Evolutionary conservation across 257 asterid species (phyloP).

Genomic region (Anisodus tanguticus): DNA sequence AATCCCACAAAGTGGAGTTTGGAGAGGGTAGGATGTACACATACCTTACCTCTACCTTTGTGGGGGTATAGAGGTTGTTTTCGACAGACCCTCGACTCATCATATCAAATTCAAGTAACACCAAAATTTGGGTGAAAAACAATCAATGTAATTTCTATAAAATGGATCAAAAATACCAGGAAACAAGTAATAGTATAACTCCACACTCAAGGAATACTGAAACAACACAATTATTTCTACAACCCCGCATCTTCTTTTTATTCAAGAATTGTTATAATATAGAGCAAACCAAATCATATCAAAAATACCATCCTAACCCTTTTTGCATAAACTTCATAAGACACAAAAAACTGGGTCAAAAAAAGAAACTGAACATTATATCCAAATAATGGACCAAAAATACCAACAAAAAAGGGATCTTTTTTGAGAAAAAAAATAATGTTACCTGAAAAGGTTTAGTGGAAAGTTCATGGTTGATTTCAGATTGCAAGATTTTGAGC

Average conservation of each 20-base stretch:
- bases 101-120: neutral
- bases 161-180: neutral
- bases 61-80: too few species aligned
- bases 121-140: conserved; percentile 18
- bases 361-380: too few species aligned
- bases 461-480: conserved; percentile 71
- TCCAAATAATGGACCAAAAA: neutral
- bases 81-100: too few species aligned
- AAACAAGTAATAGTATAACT: neutral
- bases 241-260: neutral
- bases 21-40: too few species aligned
- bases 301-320: neutral
- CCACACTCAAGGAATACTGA: neutral
- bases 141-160: neutral
- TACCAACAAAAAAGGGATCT: neutral
- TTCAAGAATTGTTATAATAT: neutral
- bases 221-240: neutral
- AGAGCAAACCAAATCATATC: neutral
- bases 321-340: neutral
- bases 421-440: neutral
- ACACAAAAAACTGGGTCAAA: too few species aligned
- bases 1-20: neutral
- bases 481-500: conserved; percentile 69
- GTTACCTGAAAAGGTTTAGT: conserved; percentile 63
- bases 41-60: too few species aligned